Percentiles rank a stretch among this genome's conserved stretches.
Evolutionary conservation across 768 basidiomycete species (phyloP).

Genomic region (Kondoa subrosea): DNA sequence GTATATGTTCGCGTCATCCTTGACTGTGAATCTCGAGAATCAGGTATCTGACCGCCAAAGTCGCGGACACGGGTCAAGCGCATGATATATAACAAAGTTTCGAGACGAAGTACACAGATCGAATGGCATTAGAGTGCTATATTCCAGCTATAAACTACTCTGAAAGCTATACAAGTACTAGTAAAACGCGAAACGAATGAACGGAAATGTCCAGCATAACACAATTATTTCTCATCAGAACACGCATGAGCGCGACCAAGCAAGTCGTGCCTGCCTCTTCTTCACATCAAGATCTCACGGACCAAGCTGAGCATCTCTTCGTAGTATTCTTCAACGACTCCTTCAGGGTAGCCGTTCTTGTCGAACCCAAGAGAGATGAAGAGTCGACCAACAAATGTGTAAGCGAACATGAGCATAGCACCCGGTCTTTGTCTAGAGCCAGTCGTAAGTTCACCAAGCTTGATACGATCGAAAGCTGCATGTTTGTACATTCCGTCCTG

Average conservation of each 20-base stretch:
- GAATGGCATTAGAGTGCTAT: no score
- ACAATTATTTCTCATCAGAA: no score
- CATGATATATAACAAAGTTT: no score
- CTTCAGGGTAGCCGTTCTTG: conserved; percentile 52
- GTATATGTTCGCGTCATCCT: background rate
- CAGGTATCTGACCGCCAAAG: no score
- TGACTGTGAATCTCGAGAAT: no score
- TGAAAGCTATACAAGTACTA: no score
- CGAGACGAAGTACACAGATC: no score
- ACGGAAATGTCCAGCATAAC: no score
- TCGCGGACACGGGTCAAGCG: no score
- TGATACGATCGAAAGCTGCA: conserved; percentile 41
- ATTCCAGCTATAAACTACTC: no score
- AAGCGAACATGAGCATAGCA: conserved; percentile 62
- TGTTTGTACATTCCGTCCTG: conserved; percentile 69
- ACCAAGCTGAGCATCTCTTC: conserved; percentile 41
- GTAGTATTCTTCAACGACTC: conserved; percentile 52
- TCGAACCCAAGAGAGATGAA: conserved; percentile 72
- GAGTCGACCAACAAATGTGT: conserved; percentile 42
- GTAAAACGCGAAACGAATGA: no score
- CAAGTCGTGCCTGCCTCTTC: background rate
- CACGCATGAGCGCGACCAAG: no score
- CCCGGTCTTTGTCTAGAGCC: conserved; percentile 64
- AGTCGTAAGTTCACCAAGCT: conserved; percentile 48
- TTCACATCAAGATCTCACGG: conserved; percentile 42